Conservation (phyloP, 164 flowering plant species). For the Aristolochia contorta region DNA sequence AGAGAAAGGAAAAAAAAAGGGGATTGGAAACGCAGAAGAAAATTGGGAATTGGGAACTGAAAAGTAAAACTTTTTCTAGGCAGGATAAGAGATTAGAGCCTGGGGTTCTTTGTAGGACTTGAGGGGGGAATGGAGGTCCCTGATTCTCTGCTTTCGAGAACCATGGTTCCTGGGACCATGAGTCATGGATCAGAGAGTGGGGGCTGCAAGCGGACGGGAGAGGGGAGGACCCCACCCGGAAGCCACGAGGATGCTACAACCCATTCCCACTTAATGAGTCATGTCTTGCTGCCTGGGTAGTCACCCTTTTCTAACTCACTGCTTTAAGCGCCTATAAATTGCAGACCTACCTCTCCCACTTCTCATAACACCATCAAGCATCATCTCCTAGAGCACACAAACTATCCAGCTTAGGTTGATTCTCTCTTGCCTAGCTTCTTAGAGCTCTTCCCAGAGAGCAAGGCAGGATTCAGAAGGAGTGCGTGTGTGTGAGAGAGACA, state of each 20-base stretch:
- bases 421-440: too few relatives aligned
- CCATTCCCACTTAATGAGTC: background rate
- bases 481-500: too few relatives aligned
- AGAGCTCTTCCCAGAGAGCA: conserved; percentile 2
- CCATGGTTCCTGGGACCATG: too few relatives aligned
- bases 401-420: background rate
- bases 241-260: background rate
- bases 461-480: background rate
- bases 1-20: background rate
- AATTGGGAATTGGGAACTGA: too few relatives aligned
- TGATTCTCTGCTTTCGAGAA: too few relatives aligned
- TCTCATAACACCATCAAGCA: background rate
- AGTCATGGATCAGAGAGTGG: background rate
- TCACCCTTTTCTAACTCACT: background rate
- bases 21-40: background rate
- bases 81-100: too few relatives aligned
- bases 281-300: background rate
- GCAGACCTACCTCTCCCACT: background rate
- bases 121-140: too few relatives aligned
- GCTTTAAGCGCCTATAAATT: background rate
- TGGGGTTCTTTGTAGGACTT: too few relatives aligned
- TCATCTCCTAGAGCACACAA: background rate
- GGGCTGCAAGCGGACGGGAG: too few relatives aligned
- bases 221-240: background rate
- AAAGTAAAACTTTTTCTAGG: too few relatives aligned